Percentiles rank a stretch among this genome's conserved stretches.
These are phyloP conservation scores for Podila clonocystis DNA, from an alignment of 192 early-diverging fungal genomes.

Conservation along the genomic window DNA sequence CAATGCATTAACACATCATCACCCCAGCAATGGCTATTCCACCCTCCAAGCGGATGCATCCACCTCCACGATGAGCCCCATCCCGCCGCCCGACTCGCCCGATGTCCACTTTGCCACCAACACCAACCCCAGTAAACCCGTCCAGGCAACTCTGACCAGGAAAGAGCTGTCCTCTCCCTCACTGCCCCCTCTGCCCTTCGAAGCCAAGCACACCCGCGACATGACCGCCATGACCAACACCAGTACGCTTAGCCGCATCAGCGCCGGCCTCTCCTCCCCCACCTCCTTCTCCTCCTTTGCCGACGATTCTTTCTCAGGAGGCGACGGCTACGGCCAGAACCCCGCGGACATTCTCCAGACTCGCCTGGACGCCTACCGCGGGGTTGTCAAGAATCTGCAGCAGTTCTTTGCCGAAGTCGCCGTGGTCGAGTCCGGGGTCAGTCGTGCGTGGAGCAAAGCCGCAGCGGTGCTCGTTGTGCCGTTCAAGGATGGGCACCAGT, in stretches of 20 bases:
- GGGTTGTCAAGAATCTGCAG: conserved; percentile 48
- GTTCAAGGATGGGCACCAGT: conserved; percentile 51
- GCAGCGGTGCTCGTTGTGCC: conserved; percentile 30
- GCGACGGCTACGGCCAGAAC: conserved; percentile 45
- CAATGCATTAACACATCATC: too few relatives aligned
- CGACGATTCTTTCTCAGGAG: conserved; percentile 1
- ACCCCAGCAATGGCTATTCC: too few relatives aligned
- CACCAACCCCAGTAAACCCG: not conserved
- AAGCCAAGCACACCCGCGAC: conserved; percentile 18
- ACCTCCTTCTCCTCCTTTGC: too few relatives aligned
- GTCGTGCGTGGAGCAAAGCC: conserved; percentile 32
- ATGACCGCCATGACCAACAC: conserved; percentile 33
- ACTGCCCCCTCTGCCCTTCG: conserved; percentile 6
- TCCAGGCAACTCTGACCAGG: conserved; percentile 7
- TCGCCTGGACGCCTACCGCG: conserved; percentile 47
- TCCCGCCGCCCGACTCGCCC: conserved; percentile 18
- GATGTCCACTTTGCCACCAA: conserved; percentile 9
- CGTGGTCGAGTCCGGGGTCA: conserved; percentile 27
- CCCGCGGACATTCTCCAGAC: conserved; percentile 48
- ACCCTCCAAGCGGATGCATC: conserved; percentile 8
- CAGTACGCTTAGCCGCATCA: conserved; percentile 20
- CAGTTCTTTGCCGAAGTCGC: conserved; percentile 52
- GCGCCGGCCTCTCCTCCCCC: not conserved
- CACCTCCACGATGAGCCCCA: conserved; percentile 5
- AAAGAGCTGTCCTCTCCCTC: too few relatives aligned